Base-by-base conservation (phyloP, 2,329 filamentous ascomycete genomes). In the Venturia aucupariae region DNA sequence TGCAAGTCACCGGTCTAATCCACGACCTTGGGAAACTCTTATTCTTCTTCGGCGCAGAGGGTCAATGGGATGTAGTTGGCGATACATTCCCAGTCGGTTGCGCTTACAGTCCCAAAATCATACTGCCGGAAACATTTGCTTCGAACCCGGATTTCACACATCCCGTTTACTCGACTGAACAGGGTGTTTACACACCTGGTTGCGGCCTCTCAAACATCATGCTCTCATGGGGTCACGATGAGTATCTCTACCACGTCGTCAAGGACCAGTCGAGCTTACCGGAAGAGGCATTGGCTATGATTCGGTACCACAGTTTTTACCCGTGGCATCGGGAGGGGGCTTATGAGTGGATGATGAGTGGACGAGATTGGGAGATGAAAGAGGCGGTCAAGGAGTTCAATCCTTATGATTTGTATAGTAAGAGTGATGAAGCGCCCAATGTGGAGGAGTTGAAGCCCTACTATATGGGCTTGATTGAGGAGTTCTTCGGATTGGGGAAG, bases 1-100 rank as follows among this genome's bases (percentile, higher is more conserved):
- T 92, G 86, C 88, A 91, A 77, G 77, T 91, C 35, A 88, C 86
- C 0, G 89, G 89, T 7, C 81, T 92, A 30, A 87, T 92, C 74
- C 89, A 92, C 76, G 89, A 92, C 72, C 81, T 92, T 0, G 89
- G 89, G 74, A 92, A 92, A 77, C 82, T 92, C 13, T 83, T 91
- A 68, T 90, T 87, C 80, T 90, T 91, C 78, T 89, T 89, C 78
- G 89, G 85, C 67, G 90, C 89, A n/a, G 79, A 88, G 71, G 91
- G 91, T 62, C 92, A 96, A 78, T 96, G 92, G 92, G 91, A 95
- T 72, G 91, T 96, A 3, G 92, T 96, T 32, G 92, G 92, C 65
- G 89, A 92, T 75, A 92, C 89, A 0, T 92, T 92, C 76, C 87
- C 88, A 57, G 87, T 92, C 51, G 89, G 89, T 70, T 90, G 88